These are phyloP conservation scores for Elaeagnus macrophylla DNA, from an alignment of 306 rosid genomes.

Conservation along the genomic window DNA sequence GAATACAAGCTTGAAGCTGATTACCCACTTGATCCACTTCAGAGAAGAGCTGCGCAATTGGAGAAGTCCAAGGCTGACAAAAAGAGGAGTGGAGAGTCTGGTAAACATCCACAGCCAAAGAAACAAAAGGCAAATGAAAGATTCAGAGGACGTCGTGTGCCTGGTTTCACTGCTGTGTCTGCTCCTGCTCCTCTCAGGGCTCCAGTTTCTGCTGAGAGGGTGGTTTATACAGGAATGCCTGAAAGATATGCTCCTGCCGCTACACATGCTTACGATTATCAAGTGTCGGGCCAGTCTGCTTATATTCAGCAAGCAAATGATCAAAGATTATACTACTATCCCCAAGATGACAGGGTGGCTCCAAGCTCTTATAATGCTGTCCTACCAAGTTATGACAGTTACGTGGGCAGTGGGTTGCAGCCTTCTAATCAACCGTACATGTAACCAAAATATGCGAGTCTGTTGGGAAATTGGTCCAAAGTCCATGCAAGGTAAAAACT, in stretches of 20 bases:
- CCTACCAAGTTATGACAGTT: slow-evolving; percentile 40
- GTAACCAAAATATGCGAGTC: slow-evolving; percentile 21
- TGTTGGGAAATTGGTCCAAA: background rate
- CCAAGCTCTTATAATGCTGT: slow-evolving; percentile 24
- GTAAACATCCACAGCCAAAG: slow-evolving; percentile 43
- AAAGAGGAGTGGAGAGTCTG: slow-evolving; percentile 45
- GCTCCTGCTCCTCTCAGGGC: slow-evolving; percentile 9
- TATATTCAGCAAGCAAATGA: slow-evolving; percentile 36
- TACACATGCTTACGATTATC: slow-evolving; percentile 35
- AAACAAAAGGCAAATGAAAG: slow-evolving; percentile 46
- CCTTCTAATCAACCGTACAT: slow-evolving; percentile 49
- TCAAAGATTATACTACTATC: slow-evolving; percentile 28
- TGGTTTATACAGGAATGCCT: slow-evolving; percentile 30
- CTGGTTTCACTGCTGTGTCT: slow-evolving; percentile 25
- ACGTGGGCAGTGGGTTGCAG: slow-evolving; percentile 43
- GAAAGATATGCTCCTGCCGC: slow-evolving; percentile 39
- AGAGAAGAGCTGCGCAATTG: slow-evolving; percentile 60
- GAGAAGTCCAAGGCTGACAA: slow-evolving; percentile 49
- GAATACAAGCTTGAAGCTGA: slow-evolving; percentile 62
- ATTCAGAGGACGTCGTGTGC: slow-evolving; percentile 29
- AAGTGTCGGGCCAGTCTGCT: slow-evolving; percentile 45
- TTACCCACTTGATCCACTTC: slow-evolving; percentile 74
- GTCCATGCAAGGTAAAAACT: too few species aligned
- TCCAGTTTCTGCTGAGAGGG: slow-evolving; percentile 32
- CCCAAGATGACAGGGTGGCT: slow-evolving; percentile 25